phyloP scores from a whole-genome alignment of 1,284 basidiomycete genomes.

The Ustilago trichophora region DNA sequence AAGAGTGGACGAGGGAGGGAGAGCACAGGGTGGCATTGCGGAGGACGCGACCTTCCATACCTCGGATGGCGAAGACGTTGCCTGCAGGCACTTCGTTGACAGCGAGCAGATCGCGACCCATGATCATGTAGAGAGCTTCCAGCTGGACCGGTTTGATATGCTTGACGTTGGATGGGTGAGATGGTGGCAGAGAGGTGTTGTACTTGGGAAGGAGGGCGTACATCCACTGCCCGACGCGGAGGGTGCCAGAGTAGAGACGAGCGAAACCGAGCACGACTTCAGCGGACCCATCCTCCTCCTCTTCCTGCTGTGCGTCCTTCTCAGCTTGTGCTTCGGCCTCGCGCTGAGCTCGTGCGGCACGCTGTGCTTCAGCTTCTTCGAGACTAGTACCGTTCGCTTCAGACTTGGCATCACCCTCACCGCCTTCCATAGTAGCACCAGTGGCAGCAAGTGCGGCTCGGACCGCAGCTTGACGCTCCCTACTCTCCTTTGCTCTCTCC shows the following conservation, averaged over 20 bases:
- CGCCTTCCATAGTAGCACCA: constrained; percentile 40
- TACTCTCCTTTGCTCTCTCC: constrained; percentile 70
- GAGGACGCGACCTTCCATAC: constrained; percentile 88
- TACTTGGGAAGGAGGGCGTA: constrained; percentile 88
- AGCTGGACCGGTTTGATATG: constrained; percentile 75
- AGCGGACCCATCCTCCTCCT: constrained; percentile 34
- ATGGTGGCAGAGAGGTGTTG: constrained; percentile 74
- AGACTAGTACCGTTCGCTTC: constrained; percentile 40
- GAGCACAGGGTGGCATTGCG: constrained; percentile 90
- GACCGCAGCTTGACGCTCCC: constrained; percentile 47
- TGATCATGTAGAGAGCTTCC: constrained; percentile 91
- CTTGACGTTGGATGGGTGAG: constrained; percentile 73
- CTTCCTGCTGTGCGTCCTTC: constrained; percentile 20
- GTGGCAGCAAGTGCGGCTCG: constrained; percentile 64
- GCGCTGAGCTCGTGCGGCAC: constrained; percentile 29
- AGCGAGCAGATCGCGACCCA: constrained; percentile 90
- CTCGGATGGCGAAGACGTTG: constrained; percentile 92
- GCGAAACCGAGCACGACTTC: constrained; percentile 78
- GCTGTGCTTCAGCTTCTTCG: constrained; percentile 40
- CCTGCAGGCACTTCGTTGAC: constrained; percentile 89
- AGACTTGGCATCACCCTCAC: constrained; percentile 37
- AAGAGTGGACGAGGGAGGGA: constrained; percentile 25
- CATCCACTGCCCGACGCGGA: constrained; percentile 76
- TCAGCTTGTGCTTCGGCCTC: constrained; percentile 32
- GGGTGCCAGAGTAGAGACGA: constrained; percentile 87